phyloP scores from a whole-genome alignment of 148 eudicot species.

The Chenopodium quinoa region DNA sequence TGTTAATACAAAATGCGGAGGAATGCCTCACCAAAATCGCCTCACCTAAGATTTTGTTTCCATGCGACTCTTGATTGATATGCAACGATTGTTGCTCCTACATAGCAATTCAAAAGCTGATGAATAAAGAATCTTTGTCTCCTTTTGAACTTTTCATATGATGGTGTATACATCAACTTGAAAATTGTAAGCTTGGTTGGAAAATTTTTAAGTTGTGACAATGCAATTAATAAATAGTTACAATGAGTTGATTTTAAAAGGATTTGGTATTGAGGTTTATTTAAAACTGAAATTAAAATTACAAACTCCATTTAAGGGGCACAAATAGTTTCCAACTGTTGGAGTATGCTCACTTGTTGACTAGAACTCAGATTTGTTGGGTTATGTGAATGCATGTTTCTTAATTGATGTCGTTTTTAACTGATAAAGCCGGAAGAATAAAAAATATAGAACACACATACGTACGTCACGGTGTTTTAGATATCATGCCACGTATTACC shows the following conservation, averaged over 20 bases:
- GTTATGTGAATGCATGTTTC: not conserved
- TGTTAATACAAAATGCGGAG: too few species aligned
- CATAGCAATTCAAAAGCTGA: not conserved
- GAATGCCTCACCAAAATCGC: too few species aligned
- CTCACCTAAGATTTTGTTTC: too few species aligned
- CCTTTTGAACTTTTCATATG: not conserved
- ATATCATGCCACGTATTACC: constrained; percentile 8
- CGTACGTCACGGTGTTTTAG: not conserved
- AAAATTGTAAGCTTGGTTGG: not conserved
- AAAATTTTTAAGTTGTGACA: not conserved
- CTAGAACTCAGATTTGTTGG: not conserved
- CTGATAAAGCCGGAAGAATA: not conserved
- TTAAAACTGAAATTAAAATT: not conserved
- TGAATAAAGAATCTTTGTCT: not conserved
- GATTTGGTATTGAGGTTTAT: not conserved
- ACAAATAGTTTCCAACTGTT: not conserved
- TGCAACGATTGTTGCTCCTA: too few species aligned
- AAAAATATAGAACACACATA: not conserved
- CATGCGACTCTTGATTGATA: too few species aligned
- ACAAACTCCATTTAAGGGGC: not conserved
- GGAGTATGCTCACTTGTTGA: not conserved
- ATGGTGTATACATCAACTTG: not conserved
- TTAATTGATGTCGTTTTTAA: constrained; percentile 9
- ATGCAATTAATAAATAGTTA: not conserved
- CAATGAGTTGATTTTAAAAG: not conserved